Evolutionary conservation across 2,329 filamentous ascomycete genomes (phyloP), one percentile per base, ranked within the genome.

Genomic region (Fusarium torulosum): DNA sequence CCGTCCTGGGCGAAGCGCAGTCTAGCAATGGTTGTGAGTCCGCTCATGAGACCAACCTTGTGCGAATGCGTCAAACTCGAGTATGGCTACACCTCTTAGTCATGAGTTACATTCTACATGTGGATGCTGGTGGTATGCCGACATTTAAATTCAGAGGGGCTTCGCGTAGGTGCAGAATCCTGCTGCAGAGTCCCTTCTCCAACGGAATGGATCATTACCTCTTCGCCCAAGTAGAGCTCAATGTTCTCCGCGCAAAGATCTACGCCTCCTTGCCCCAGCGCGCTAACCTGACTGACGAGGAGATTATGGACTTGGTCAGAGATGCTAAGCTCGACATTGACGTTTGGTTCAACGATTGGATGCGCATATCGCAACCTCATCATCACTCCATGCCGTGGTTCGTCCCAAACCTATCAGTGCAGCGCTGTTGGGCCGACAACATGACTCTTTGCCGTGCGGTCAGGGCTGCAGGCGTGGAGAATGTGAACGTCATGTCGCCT

Each of bases 361-460:
- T 64, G 3, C 60, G 60, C 0, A 63, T 63, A 1, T 64, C 59
- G 0, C 29, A 64, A 7, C 53, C 43, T 0, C 52, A 63, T 3
- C 52, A 64, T 0, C 29, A 21, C 1, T 13, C 11, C 0, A 63
- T 63, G 60, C 60, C 60, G 4, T 63, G 60, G 60, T 63, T 63
- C 1, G 59, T 51, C 0, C 60, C 59, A 1, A 63, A 63, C 1
- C 3, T 63, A 0, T 52, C 52, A 1, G 52, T 63, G 0, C 60
- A 63, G 7, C 53, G 59, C 8, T 63, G 59, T 4, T 64, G 60
- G 60, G 60, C 60, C 11, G 59, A 63, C 1, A 63, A 59, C 4
- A 63, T 63, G 45, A 59, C 59, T 23, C 52, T 63, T 1, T 63
- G 60, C 8, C 52, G 60, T 8, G 59, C 59, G 0, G 45, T 63